Base-by-base conservation (phyloP, 139 green algal species). In the Tetraselmis striata region DNA sequence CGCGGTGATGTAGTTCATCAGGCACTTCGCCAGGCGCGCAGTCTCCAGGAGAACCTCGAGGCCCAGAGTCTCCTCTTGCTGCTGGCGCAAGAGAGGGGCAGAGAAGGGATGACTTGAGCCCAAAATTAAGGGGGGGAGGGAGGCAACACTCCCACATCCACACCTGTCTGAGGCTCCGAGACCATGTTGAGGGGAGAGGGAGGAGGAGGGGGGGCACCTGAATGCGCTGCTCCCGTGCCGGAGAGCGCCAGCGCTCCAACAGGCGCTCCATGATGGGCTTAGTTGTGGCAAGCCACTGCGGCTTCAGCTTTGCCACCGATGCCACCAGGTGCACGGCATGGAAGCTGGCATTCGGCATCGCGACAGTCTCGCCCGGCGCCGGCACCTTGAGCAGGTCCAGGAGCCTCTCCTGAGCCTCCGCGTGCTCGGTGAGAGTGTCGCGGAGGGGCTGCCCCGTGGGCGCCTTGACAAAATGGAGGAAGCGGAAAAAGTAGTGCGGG, bases 391-490 rank as follows among this genome's bases (percentile, higher is more conserved):
- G 2, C 26, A 25, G 25, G 26, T 59, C 31, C 24, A 81, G 27
- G 81, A 90, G 80, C 80, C 83, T 82, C 82, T 89, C 85, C 23
- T 84, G 76, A 26, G 77, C 85, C 29, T 27, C 78, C 24, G 90
- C 80, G 59, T 98, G 90, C 82, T 95, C 89, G 5, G 45, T 18
- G 11, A 67, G 45, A 5, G 45, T 67, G 1, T 96, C 81, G 30
- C 96, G 86, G 80, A 99, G 87, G 0, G 91, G 83, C 76, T 86
- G 31, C 1, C 89, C 96, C 23, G 83, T 67, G 0, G 92, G 88
- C 2, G 86, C 87, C 30, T 86, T 82, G 28, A 99, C 86, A 28
- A 99, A 94, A 80, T 96, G 91, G 28, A 97, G 79, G 59, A 99
- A 91, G 29, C 92, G 91, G 28, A 82, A 84, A 80, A 98, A 93